Evolutionary conservation across 805 yeast species (phyloP), one percentile per base, ranked within the genome.

Genomic region (Wickerhamiella australiensis): DNA sequence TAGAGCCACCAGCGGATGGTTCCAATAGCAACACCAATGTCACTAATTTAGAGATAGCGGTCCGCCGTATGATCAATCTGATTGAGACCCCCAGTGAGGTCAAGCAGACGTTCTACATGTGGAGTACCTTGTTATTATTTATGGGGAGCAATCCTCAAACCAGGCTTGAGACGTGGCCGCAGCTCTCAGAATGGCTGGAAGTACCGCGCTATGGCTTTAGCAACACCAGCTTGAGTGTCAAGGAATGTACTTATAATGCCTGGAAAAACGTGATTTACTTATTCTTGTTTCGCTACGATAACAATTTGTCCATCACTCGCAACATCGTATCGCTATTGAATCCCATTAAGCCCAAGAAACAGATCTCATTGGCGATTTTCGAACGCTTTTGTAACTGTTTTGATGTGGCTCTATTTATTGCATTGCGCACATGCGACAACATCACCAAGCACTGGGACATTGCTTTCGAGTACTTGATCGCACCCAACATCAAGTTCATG

Each of bases 251-350:
- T 3, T 26, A 42, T 15, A 17, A 20, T 15, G 53, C 53, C 6
- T 55, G 58, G 58, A 41, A 42, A 15, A 46, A 53, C 5, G 46
- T 53, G 3, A 18, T 53, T 4, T 46, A 49, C 38, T 27, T 50
- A 18, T 48, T 53, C 18, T 45, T 53, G 6, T 50, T 50, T 42
- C 35, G 36, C 41, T 45, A 38, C 44, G 45, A 27, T 31, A 42
- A 46, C 52, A 20, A 37, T 37, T 35, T 41, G 15, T 46, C 49
- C 38, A 35, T 35, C 9, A 26, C 18, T n/a, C 49, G 44, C 29
- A 47, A 36, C 31, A 36, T 49, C 5, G 17, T 27, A 9, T 47
- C 52, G 23, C 31, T 55, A 5, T 15, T 50, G 5, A 43, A 44
- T 13, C 56, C 56, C 9, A 25, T 53, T 36, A 37, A 36, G 41